Conservation (phyloP, 2,329 filamentous ascomycete genomes). For the Periglandula ipomoeae region DNA sequence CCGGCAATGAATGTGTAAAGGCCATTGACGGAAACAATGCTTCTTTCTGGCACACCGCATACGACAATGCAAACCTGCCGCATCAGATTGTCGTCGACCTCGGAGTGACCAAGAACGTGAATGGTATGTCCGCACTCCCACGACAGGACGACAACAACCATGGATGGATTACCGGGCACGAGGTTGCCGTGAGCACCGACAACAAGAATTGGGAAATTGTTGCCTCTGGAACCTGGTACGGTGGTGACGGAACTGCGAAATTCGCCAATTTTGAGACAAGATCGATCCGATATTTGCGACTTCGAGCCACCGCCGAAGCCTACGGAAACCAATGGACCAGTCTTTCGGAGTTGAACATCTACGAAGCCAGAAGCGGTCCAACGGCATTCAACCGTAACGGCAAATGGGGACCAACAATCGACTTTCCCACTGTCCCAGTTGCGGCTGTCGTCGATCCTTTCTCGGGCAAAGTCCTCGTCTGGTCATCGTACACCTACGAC, state of each 20-base stretch:
- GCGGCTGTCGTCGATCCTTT: constrained; percentile 7
- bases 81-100: constrained; percentile 24
- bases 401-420: constrained; percentile 24
- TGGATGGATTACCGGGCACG: constrained; percentile 19
- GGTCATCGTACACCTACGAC: constrained; percentile 10
- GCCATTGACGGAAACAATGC: constrained; percentile 19
- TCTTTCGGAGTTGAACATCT: constrained; percentile 23
- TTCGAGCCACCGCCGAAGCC: constrained; percentile 21
- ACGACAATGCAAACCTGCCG: constrained; percentile 10
- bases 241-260: constrained; percentile 19
- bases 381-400: constrained; percentile 16
- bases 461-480: constrained; percentile 6
- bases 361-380: constrained; percentile 15
- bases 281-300: constrained; percentile 19
- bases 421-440: constrained; percentile 27
- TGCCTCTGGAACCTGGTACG: constrained; percentile 19
- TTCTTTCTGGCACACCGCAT: constrained; percentile 21
- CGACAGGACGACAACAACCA: constrained; percentile 16
- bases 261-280: constrained; percentile 23
- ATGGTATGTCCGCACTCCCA: constrained; percentile 21
- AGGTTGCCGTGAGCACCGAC: constrained; percentile 20
- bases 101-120: constrained; percentile 16
- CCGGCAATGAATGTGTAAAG: constrained; percentile 19
- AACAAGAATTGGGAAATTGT: constrained; percentile 18
- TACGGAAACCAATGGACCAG: constrained; percentile 21